A percentile compares a stretch with the other conserved stretches of the same genome.
Conservation (phyloP, 805 yeast genomes). For the Komagataella phaffii region DNA sequence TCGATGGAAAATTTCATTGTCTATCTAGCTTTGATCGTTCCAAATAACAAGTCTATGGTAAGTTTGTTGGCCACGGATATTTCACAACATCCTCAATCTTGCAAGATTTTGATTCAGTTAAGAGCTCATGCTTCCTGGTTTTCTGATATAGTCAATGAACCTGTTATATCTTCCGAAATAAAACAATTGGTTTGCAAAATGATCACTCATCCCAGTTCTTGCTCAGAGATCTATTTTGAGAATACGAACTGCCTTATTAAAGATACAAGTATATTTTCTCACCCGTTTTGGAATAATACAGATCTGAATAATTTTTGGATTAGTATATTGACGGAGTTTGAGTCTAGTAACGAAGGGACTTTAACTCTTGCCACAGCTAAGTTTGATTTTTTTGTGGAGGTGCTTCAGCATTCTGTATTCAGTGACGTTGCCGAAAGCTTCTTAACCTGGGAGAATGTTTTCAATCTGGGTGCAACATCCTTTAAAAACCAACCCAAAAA, state of each 20-base stretch:
- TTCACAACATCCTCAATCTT: conserved; percentile 6
- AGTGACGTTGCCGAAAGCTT: conserved; percentile 9
- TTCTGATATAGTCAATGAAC: conserved; percentile 9
- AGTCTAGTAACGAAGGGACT: conserved; percentile 7
- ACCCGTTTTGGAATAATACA: conserved; percentile 13
- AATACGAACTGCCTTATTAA: background rate
- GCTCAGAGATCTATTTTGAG: background rate
- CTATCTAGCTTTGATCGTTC: conserved; percentile 5
- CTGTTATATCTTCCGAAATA: conserved; percentile 8
- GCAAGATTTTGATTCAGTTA: conserved; percentile 9
- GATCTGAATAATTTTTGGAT: conserved; percentile 10
- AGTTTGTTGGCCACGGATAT: conserved; percentile 6
- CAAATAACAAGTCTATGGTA: conserved; percentile 4
- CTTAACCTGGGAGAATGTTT: conserved; percentile 10
- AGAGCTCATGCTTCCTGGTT: conserved; percentile 8
- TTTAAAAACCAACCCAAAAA: conserved; percentile 9
- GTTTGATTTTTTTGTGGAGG: conserved; percentile 11
- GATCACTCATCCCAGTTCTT: background rate
- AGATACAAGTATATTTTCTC: background rate
- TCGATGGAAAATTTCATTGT: conserved; percentile 9
- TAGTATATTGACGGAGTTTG: conserved; percentile 6
- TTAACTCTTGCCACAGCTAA: conserved; percentile 11
- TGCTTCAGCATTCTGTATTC: conserved; percentile 11
- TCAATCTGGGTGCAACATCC: conserved; percentile 6
- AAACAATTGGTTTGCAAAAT: conserved; percentile 12